phyloP scores from a whole-genome alignment of 225 moss, liverwort and hornwort genomes.

The Sphagnum tenellum region DNA sequence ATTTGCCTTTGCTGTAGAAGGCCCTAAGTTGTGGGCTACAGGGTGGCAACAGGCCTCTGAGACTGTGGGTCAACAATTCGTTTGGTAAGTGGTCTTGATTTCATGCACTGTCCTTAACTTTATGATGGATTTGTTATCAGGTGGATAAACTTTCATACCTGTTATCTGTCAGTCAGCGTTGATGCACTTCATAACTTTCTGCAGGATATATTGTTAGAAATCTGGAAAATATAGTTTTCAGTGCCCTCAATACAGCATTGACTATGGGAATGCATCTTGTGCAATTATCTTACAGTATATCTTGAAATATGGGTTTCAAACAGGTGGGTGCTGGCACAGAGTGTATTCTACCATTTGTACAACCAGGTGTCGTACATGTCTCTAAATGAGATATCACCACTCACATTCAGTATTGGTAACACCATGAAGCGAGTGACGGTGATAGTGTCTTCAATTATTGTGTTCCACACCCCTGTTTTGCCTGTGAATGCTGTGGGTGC shows the following conservation, averaged over 20 bases:
- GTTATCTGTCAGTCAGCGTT: background rate
- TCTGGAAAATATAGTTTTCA: background rate
- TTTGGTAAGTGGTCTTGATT: slow-evolving; percentile 36
- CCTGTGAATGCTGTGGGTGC: slow-evolving; percentile 83
- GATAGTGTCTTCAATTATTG: slow-evolving; percentile 86
- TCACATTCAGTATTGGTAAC: slow-evolving; percentile 96
- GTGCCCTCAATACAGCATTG: too few relatives aligned
- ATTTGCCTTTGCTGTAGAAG: slow-evolving; percentile 1
- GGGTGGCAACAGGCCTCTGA: slow-evolving; percentile 5
- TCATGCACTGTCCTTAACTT: background rate
- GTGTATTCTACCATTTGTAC: slow-evolving; percentile 90
- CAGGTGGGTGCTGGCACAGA: slow-evolving; percentile 93
- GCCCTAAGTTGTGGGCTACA: slow-evolving; percentile 14
- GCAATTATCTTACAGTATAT: background rate
- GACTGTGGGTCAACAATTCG: slow-evolving; percentile 56
- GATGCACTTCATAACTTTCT: background rate
- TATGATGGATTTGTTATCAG: background rate
- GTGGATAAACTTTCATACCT: background rate
- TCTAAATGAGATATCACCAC: slow-evolving; percentile 79
- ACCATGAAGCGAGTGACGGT: slow-evolving; percentile 97
- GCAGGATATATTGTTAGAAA: background rate
- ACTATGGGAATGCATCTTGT: background rate
- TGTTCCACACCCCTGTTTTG: slow-evolving; percentile 80
- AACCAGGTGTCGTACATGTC: slow-evolving; percentile 99
- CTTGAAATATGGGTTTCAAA: background rate